A percentile compares a stretch with the other conserved stretches of the same genome.
phyloP scores from a whole-genome alignment of 73 alveolate species.

The Strombidium stylifer region DNA sequence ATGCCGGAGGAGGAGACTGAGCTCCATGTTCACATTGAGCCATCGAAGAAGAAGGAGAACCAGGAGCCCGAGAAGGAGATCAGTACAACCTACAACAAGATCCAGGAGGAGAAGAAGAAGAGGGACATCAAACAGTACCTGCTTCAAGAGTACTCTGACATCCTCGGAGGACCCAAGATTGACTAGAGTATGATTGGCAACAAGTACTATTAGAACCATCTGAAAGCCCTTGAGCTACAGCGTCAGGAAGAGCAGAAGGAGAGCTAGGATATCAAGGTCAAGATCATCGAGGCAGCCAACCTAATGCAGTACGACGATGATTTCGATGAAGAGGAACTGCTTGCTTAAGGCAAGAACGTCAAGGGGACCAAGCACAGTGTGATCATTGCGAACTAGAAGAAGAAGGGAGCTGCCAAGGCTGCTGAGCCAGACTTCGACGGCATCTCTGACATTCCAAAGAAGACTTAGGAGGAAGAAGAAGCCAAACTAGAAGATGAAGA shows the following conservation, averaged over 20 bases:
- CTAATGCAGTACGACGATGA: constrained; percentile 33
- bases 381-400: neutral
- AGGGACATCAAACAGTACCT: neutral
- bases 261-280: neutral
- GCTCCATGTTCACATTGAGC: neutral
- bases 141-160: neutral
- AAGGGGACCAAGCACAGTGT: neutral
- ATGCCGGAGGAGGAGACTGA: constrained; percentile 29
- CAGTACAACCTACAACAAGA: constrained; percentile 4
- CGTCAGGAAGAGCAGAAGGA: constrained; percentile 5
- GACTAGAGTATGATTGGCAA: neutral
- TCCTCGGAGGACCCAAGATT: neutral
- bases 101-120: neutral
- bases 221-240: constrained; percentile 17
- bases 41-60: neutral
- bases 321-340: constrained; percentile 13
- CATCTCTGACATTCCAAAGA: neutral
- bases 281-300: constrained; percentile 7
- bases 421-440: neutral
- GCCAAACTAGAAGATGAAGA: constrained; percentile 17
- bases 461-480: neutral
- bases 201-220: constrained; percentile 15
- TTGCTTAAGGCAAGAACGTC: neutral
- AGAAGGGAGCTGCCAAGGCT: neutral
- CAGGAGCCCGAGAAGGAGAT: neutral